Evolutionary conservation across 208 protist genomes (phyloP).

Genomic region (Angomonas ambiguus): DNA sequence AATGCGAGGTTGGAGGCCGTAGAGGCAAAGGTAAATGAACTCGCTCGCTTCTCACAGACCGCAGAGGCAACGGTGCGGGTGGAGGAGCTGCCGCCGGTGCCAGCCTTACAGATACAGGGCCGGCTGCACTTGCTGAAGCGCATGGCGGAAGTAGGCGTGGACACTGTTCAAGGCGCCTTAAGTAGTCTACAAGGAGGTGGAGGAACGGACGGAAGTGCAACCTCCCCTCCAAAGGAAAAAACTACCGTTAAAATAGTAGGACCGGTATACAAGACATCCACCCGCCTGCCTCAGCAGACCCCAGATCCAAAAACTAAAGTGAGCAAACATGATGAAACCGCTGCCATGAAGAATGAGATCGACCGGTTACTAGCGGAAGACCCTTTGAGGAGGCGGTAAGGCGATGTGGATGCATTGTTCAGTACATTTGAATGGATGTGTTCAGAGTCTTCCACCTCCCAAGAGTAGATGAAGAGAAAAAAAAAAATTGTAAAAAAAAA

Average conservation of each 20-base stretch:
- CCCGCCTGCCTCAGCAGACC: constrained; percentile 15
- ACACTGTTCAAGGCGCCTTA: constrained; percentile 9
- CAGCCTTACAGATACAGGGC: constrained; percentile 28
- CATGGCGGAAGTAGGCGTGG: constrained; percentile 17
- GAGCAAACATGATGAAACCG: constrained; percentile 45
- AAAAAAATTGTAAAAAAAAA: constrained; percentile 6
- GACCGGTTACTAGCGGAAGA: constrained; percentile 17
- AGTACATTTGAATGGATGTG: too few species aligned
- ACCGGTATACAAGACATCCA: not conserved
- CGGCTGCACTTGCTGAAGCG: constrained; percentile 27
- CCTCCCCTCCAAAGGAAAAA: too few species aligned
- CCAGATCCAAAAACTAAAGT: constrained; percentile 23
- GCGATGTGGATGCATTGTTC: too few species aligned
- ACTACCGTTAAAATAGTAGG: too few species aligned
- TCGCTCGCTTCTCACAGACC: constrained; percentile 27
- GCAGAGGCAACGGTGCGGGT: constrained; percentile 16
- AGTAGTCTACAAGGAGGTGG: not conserved
- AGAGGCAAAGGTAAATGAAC: constrained; percentile 76
- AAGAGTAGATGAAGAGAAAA: not conserved
- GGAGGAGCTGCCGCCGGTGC: constrained; percentile 31
- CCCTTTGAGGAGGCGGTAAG: too few species aligned
- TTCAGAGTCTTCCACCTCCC: too few species aligned
- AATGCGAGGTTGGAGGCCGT: constrained; percentile 58
- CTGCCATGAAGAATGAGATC: constrained; percentile 29
- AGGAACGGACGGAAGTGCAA: not conserved